These are phyloP conservation scores for Harrya chromipes DNA, from an alignment of 768 basidiomycete genomes.

Conservation along the genomic window DNA sequence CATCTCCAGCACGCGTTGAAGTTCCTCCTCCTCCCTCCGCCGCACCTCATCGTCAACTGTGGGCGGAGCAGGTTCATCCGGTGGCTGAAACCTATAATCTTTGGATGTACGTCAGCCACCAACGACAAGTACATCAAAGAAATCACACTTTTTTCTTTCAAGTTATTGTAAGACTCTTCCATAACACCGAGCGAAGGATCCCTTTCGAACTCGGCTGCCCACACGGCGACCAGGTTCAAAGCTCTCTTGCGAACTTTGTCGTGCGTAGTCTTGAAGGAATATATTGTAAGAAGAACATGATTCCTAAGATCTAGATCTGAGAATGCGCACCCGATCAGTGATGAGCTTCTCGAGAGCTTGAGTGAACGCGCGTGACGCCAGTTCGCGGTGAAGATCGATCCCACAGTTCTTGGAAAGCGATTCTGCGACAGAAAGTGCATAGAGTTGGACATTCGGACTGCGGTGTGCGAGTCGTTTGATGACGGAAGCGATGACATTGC, in stretches of 20 bases:
- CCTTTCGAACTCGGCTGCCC: conserved; percentile 82
- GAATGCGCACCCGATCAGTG: conserved; percentile 70
- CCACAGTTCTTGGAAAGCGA: conserved; percentile 91
- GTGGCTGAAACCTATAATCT: conserved; percentile 73
- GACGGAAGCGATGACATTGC: conserved; percentile 77
- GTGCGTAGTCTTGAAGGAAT: conserved; percentile 68
- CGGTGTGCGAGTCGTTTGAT: conserved; percentile 91
- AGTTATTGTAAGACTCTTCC: conserved; percentile 80
- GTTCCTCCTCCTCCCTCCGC: conserved; percentile 89
- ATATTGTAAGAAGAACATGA: conserved; percentile 12
- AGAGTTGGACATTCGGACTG: conserved; percentile 95
- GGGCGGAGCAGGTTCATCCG: conserved; percentile 62
- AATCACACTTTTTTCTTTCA: conserved; percentile 77
- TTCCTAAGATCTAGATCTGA: background rate
- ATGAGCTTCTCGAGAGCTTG: conserved; percentile 83
- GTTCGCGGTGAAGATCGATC: conserved; percentile 75
- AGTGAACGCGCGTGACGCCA: conserved; percentile 89
- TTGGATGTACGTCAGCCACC: conserved; percentile 12
- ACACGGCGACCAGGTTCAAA: conserved; percentile 68
- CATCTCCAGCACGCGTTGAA: conserved; percentile 88
- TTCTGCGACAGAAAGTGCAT: conserved; percentile 84
- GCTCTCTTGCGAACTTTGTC: conserved; percentile 84
- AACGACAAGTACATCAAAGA: background rate
- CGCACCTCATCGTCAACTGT: conserved; percentile 75
- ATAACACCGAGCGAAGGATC: conserved; percentile 83